Evolutionary conservation across 2,329 filamentous ascomycete genomes (phyloP).

Genomic region (Aaosphaeria arxii): DNA sequence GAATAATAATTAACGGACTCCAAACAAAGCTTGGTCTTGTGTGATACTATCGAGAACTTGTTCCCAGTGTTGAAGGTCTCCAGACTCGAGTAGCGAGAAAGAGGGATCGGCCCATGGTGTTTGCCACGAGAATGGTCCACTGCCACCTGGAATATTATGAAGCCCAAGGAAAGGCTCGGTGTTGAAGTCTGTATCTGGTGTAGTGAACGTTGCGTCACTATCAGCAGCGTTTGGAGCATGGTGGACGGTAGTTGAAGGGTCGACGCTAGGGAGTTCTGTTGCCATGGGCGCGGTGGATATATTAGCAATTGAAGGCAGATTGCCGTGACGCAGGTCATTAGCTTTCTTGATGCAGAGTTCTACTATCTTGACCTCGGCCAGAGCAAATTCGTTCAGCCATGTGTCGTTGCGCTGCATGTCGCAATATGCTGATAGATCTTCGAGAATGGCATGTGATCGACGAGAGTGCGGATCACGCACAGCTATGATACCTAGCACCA

Average conservation of each 20-base stretch:
- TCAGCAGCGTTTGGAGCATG: neutral
- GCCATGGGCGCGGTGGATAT: neutral
- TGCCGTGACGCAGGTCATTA: slow-evolving; percentile 7
- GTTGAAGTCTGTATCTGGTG: slow-evolving; percentile 6
- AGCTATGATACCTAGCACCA: slow-evolving; percentile 38
- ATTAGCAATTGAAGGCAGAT: neutral
- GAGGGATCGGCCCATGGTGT: slow-evolving; percentile 13
- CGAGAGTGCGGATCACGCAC: slow-evolving; percentile 32
- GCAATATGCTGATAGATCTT: slow-evolving; percentile 42
- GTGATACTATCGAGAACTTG: slow-evolving; percentile 13
- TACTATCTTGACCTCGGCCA: slow-evolving; percentile 43
- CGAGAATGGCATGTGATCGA: slow-evolving; percentile 32
- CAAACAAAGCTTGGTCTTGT: slow-evolving; percentile 9
- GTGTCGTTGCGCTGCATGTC: slow-evolving; percentile 40
- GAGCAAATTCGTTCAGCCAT: slow-evolving; percentile 42
- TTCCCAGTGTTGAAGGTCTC: slow-evolving; percentile 16
- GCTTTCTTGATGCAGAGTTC: slow-evolving; percentile 39
- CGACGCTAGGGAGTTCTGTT: neutral
- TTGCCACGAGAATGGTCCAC: slow-evolving; percentile 13
- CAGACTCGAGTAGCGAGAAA: slow-evolving; percentile 10
- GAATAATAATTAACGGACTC: neutral
- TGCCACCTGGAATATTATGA: slow-evolving; percentile 3
- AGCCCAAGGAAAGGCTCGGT: slow-evolving; percentile 2
- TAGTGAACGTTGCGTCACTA: neutral
- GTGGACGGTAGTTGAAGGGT: neutral